Conservation (phyloP, 1,284 basidiomycete genomes). For the Trametes sp. region DNA sequence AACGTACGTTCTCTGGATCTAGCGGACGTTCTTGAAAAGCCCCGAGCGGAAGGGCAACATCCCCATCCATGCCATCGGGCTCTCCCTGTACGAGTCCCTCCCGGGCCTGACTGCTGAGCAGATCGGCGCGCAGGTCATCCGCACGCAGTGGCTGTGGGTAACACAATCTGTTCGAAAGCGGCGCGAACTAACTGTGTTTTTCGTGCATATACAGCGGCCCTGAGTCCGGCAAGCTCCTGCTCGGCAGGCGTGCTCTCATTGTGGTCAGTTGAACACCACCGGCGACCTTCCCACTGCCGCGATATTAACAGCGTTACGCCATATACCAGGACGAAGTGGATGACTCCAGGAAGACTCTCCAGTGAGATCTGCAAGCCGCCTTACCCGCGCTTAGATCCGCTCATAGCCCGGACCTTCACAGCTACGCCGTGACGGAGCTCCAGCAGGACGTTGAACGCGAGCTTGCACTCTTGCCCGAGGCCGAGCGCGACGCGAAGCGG, state of each 20-base stretch:
- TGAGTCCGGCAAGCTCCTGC: conserved; percentile 71
- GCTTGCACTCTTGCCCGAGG: conserved; percentile 66
- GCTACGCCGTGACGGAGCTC: conserved; percentile 89
- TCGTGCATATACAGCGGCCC: conserved; percentile 53
- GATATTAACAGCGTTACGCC: neutral
- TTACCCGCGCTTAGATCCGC: neutral
- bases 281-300: neutral
- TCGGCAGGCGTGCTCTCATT: conserved; percentile 84
- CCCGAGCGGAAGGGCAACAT: conserved; percentile 78
- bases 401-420: conserved; percentile 38
- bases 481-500: conserved; percentile 74
- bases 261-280: conserved; percentile 57
- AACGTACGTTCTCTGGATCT: neutral
- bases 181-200: neutral
- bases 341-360: conserved; percentile 90
- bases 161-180: neutral
- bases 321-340: conserved; percentile 88
- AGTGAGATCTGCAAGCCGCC: conserved; percentile 52
- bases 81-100: conserved; percentile 90
- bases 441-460: conserved; percentile 86
- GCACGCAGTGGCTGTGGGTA: conserved; percentile 91
- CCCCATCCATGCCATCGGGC: conserved; percentile 91
- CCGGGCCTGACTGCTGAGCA: conserved; percentile 79
- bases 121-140: conserved; percentile 84
- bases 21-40: conserved; percentile 89